Base-by-base conservation (phyloP, 2,329 filamentous ascomycete genomes). In the Trichoderma sp. region DNA sequence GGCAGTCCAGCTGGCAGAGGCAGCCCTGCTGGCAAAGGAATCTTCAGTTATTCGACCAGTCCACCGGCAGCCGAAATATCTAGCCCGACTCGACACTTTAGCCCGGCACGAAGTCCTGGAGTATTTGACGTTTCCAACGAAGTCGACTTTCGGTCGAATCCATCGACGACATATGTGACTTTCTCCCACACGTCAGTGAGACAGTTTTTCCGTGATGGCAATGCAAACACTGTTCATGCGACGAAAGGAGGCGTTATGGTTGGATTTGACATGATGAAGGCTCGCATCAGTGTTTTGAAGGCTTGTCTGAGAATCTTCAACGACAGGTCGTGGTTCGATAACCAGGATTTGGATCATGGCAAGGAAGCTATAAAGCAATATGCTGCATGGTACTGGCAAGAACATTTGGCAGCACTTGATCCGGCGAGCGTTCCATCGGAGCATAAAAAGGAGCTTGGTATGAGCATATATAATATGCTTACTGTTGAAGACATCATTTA, bases 371-470 rank as follows among this genome's bases (percentile, higher is more conserved):
- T 79, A 22, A 78, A 73, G 67, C 77, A 80, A 53, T 82, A 82
- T 39, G 79, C 80, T 0, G 80, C 80, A 0, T 81, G 80, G 80
- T 82, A 82, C 67, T 82, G 80, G 80, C 80, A 80, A 59, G 80
- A 82, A 39, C 80, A 82, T 69, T 64, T 81, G 13, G 75, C 75
- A 0, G 75, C 74, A 0, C 71, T 82, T 15, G 76, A 81, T 45
- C 75, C 75, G 1, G 56, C 68, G 0, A 69, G 69, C 0, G 71
- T 80, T 0, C 69, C 74, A 0, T 65, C 60, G 0, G 63, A 71
- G 0, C 74, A 80, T 52, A 81, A 80, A 68, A 72, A 72, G 1
- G 71, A 73, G 5, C 73, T 82, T 10, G 79, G 78, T 1, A 73
- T 68, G 27, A 73, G 71, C 4, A 73, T 82, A 1, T 75, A 77